phyloP scores from a whole-genome alignment of 2,329 filamentous ascomycete genomes.

The Ophiocordyceps australis region DNA sequence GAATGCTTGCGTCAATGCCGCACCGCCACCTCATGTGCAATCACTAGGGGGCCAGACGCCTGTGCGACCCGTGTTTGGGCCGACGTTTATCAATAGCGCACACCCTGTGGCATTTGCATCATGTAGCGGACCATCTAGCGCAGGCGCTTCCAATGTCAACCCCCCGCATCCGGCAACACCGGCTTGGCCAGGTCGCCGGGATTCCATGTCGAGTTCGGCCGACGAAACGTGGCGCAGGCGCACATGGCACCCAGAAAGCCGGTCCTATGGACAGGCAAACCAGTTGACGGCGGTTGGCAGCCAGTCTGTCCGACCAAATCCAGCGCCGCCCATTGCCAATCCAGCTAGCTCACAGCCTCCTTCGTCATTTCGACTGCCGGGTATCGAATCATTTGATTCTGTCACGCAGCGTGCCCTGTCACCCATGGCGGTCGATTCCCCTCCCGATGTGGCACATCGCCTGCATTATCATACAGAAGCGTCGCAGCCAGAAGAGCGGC shows the following conservation, averaged over 20 bases:
- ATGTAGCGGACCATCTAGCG: too few relatives aligned
- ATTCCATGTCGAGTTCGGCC: constrained; percentile 40
- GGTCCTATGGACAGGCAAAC: constrained; percentile 38
- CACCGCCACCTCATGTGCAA: constrained; percentile 19
- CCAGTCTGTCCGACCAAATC: constrained; percentile 39
- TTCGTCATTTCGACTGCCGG: constrained; percentile 55
- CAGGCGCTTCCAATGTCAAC: too few relatives aligned
- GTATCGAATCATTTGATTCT: constrained; percentile 83
- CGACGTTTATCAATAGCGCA: constrained; percentile 36
- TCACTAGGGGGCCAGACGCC: constrained; percentile 39
- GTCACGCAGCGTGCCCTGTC: constrained; percentile 49
- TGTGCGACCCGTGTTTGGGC: too few relatives aligned
- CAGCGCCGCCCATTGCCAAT: constrained; percentile 27
- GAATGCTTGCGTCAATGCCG: constrained; percentile 31
- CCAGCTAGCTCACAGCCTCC: constrained; percentile 32
- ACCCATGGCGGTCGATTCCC: constrained; percentile 56
- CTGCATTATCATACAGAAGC: constrained; percentile 10
- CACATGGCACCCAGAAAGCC: constrained; percentile 79
- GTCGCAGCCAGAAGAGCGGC: constrained; percentile 23
- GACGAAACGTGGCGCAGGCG: constrained; percentile 69
- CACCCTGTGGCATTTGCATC: constrained; percentile 35
- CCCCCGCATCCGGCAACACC: constrained; percentile 23
- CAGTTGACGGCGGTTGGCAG: constrained; percentile 64
- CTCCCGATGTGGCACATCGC: constrained; percentile 10
- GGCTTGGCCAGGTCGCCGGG: constrained; percentile 39